A percentile compares a stretch with the other conserved stretches of the same genome.
These are phyloP conservation scores for Dianthus caryophyllus DNA, from an alignment of 148 eudicot genomes.

Conservation along the genomic window DNA sequence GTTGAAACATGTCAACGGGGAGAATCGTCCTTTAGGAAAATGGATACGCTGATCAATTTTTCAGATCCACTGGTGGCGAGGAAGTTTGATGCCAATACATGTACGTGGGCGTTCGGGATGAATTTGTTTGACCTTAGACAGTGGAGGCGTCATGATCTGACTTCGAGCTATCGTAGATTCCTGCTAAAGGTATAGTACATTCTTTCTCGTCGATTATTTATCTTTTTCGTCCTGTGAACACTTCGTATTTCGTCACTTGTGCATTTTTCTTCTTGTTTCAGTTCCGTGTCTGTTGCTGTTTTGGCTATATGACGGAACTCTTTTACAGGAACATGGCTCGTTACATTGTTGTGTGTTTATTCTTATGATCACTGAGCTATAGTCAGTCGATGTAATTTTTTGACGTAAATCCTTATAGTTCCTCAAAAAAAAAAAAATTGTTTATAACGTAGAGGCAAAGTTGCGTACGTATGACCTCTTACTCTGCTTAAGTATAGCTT, in stretches of 20 bases:
- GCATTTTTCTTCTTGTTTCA: background rate
- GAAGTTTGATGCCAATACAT: conserved; percentile 53
- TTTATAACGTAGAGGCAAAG: too few species aligned
- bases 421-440: too few species aligned
- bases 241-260: background rate
- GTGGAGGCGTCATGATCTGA: conserved; percentile 74
- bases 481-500: background rate
- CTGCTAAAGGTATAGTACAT: conserved; percentile 47
- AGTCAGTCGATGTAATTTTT: too few species aligned
- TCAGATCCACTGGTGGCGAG: conserved; percentile 63
- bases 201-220: background rate
- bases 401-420: too few species aligned
- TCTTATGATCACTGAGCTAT: too few species aligned
- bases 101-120: conserved; percentile 99
- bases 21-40: conserved; percentile 53
- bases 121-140: conserved; percentile 74
- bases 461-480: background rate
- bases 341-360: background rate
- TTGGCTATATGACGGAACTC: background rate
- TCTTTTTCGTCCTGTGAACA: background rate
- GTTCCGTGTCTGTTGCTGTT: too few species aligned
- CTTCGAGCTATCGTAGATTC: conserved; percentile 57
- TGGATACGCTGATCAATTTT: conserved; percentile 74
- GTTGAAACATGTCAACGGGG: conserved; percentile 75
- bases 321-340: background rate